These are phyloP conservation scores for Russula brevipes DNA, from an alignment of 768 basidiomycete species.

Conservation along the genomic window DNA sequence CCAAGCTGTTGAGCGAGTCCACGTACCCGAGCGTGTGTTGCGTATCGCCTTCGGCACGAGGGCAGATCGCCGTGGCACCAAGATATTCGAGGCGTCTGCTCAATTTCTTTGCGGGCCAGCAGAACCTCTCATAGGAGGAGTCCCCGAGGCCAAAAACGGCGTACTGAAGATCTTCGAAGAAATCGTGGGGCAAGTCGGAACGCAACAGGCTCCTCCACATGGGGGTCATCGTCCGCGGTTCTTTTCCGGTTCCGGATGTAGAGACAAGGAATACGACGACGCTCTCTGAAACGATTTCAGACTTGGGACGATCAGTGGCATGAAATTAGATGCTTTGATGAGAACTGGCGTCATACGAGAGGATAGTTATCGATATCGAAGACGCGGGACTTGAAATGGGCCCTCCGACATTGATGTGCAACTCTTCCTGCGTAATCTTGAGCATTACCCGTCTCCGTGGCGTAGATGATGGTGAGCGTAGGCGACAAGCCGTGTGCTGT, in stretches of 20 bases:
- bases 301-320: conserved; percentile 36
- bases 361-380: conserved; percentile 33
- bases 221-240: conserved; percentile 73
- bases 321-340: neutral
- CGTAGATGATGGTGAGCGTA: conserved; percentile 64
- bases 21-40: conserved; percentile 74
- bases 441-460: conserved; percentile 89
- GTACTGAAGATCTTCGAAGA: conserved; percentile 75
- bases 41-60: conserved; percentile 79
- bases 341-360: conserved; percentile 27
- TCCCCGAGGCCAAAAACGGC: conserved; percentile 86
- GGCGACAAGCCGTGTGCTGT: neutral
- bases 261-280: conserved; percentile 74
- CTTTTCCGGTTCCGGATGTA: conserved; percentile 78
- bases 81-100: conserved; percentile 59
- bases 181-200: conserved; percentile 67
- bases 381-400: conserved; percentile 37
- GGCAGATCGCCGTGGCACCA: conserved; percentile 62
- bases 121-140: conserved; percentile 81
- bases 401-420: conserved; percentile 63
- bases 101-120: conserved; percentile 87
- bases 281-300: conserved; percentile 58
- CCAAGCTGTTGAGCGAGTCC: neutral
- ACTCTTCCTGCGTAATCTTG: conserved; percentile 75
- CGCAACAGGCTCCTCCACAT: conserved; percentile 77